These are phyloP conservation scores for Botrytis squamosa DNA, from an alignment of 2,329 filamentous ascomycete genomes.

Conservation along the genomic window DNA sequence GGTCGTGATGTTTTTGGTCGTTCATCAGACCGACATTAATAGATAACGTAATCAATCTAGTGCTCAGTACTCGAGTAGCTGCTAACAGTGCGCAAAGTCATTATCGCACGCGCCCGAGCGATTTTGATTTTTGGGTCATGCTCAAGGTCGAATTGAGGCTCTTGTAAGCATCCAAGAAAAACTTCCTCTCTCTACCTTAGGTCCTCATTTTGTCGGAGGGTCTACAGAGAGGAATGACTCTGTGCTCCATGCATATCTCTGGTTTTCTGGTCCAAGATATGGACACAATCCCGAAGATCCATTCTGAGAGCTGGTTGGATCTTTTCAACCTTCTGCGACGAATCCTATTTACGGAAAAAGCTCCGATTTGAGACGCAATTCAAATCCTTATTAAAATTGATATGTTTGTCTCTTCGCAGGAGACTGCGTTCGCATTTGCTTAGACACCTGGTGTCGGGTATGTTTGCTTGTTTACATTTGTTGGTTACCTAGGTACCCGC, in stretches of 20 bases:
- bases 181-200: neutral
- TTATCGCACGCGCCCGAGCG: neutral
- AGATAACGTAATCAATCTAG: conserved; percentile 14
- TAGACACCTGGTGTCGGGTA: no score
- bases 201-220: neutral
- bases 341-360: neutral
- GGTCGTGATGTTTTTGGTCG: neutral
- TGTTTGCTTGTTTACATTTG: neutral
- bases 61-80: neutral
- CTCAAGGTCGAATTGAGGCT: neutral
- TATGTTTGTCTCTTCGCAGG: neutral
- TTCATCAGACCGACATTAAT: neutral
- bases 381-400: neutral
- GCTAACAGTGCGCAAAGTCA: neutral
- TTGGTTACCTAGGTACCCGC: no score
- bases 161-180: neutral
- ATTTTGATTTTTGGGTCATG: neutral
- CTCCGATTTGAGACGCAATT: neutral
- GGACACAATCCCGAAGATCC: neutral
- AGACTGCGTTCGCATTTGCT: neutral
- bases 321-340: neutral
- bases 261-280: neutral
- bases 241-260: neutral
- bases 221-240: neutral
- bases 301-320: neutral